Percentiles rank a stretch among this genome's conserved stretches.
Conservation (phyloP, 768 basidiomycete species). For the Psilocybe azurescens region DNA sequence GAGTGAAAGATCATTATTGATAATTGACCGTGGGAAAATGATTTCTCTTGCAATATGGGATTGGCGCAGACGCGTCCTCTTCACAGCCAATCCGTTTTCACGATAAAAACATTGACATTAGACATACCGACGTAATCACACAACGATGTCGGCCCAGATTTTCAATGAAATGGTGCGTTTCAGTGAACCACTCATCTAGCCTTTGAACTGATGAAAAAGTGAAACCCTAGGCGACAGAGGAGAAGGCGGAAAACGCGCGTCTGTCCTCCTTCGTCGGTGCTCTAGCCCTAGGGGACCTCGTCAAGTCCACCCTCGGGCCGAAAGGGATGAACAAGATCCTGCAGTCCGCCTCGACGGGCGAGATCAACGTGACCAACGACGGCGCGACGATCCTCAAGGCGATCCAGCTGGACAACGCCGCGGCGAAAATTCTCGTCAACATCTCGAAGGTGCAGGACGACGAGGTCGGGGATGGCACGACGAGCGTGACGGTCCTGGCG, state of each 20-base stretch:
- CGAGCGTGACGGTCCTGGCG: slow-evolving; percentile 91
- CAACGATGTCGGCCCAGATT: slow-evolving; percentile 13
- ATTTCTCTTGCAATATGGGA: not conserved
- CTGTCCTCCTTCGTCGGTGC: slow-evolving; percentile 98
- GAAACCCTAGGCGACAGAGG: slow-evolving; percentile 75
- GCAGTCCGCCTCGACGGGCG: slow-evolving; percentile 86
- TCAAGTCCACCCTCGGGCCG: slow-evolving; percentile 97
- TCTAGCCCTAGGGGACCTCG: slow-evolving; percentile 95
- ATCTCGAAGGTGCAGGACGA: slow-evolving; percentile 99
- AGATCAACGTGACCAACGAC: slow-evolving; percentile 98
- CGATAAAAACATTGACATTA: slow-evolving; percentile 3
- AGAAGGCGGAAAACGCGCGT: slow-evolving; percentile 97
- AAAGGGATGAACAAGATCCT: slow-evolving; percentile 99
- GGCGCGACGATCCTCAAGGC: slow-evolving; percentile 98
- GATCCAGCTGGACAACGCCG: slow-evolving; percentile 97
- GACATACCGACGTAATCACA: not conserved
- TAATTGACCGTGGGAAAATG: slow-evolving; percentile 1
- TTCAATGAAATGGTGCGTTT: slow-evolving; percentile 19
- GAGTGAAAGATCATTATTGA: not conserved
- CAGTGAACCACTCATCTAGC: not conserved
- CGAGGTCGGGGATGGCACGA: slow-evolving; percentile 97
- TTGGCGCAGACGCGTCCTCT: not conserved
- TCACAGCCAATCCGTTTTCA: slow-evolving; percentile 2
- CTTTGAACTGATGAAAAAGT: not conserved
- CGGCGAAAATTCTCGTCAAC: slow-evolving; percentile 98